Evolutionary conservation across 139 green algal species (phyloP).

Genomic region (Microglena sp.): DNA sequence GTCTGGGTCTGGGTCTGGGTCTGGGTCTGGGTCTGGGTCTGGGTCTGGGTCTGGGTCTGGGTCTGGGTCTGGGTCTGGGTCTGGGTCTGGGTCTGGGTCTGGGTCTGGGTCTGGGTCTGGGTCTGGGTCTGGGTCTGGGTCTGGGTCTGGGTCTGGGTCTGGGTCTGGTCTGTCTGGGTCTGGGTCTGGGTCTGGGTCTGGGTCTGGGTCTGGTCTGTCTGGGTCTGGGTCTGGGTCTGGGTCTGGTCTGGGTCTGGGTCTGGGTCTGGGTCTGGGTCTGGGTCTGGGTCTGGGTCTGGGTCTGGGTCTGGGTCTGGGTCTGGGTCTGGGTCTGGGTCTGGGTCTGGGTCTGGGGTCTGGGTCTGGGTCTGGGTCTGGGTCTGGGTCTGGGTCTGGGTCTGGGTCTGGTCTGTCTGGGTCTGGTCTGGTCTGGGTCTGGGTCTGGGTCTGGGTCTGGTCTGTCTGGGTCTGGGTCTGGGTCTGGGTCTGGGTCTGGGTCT

Average conservation of each 20-base stretch:
- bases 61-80: slow-evolving; percentile 8
- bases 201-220: slow-evolving; percentile 7
- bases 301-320: slow-evolving; percentile 8
- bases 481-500: slow-evolving; percentile 9
- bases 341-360: slow-evolving; percentile 5
- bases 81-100: slow-evolving; percentile 9
- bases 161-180: background rate
- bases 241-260: slow-evolving; percentile 8
- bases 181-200: slow-evolving; percentile 6
- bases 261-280: slow-evolving; percentile 8
- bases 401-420: slow-evolving; percentile 1
- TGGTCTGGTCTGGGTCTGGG: background rate
- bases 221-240: slow-evolving; percentile 7
- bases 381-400: slow-evolving; percentile 9
- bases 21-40: slow-evolving; percentile 9
- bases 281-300: slow-evolving; percentile 9
- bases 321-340: slow-evolving; percentile 9
- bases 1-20: slow-evolving; percentile 9
- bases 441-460: slow-evolving; percentile 1
- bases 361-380: slow-evolving; percentile 8
- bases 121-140: slow-evolving; percentile 7
- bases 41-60: slow-evolving; percentile 1
- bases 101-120: slow-evolving; percentile 7
- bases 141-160: slow-evolving; percentile 9
- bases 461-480: slow-evolving; percentile 6